A percentile compares a stretch with the other conserved stretches of the same genome.
phyloP scores from a whole-genome alignment of 257 asterid genomes.

The Fraxinus anomala region DNA sequence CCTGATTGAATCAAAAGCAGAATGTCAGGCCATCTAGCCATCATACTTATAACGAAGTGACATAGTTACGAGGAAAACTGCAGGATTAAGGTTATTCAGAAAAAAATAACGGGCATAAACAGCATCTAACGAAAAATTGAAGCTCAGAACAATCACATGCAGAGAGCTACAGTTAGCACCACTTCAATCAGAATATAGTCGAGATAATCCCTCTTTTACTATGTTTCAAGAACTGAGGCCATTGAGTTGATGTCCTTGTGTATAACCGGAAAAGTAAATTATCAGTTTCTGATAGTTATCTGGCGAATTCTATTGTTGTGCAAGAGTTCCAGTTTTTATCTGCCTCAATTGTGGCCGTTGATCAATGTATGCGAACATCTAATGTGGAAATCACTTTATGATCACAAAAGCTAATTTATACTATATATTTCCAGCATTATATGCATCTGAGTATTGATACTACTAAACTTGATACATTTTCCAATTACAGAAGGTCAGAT shows the following conservation, averaged over 20 bases:
- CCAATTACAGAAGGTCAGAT: not conserved
- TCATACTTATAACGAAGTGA: not conserved
- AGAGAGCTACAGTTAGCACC: not conserved
- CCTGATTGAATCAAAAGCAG: constrained; percentile 42
- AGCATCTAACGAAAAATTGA: not conserved
- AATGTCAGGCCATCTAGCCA: constrained; percentile 23
- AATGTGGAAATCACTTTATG: not conserved
- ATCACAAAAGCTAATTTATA: not conserved
- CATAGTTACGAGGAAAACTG: not conserved
- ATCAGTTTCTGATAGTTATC: not conserved
- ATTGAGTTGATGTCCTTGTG: not conserved
- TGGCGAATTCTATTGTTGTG: not conserved
- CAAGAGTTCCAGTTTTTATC: not conserved
- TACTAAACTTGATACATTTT: not conserved
- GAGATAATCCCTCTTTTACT: not conserved
- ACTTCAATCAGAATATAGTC: not conserved
- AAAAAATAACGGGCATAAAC: no score
- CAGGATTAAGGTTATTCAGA: no score
- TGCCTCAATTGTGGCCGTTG: not conserved
- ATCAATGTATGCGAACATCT: not conserved
- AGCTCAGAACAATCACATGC: not conserved
- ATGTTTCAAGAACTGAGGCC: not conserved
- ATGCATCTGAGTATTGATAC: not conserved
- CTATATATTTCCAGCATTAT: not conserved
- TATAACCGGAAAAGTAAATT: not conserved